Evolutionary conservation across 306 rosid species (phyloP).

Genomic region (Fragaria vesca): DNA sequence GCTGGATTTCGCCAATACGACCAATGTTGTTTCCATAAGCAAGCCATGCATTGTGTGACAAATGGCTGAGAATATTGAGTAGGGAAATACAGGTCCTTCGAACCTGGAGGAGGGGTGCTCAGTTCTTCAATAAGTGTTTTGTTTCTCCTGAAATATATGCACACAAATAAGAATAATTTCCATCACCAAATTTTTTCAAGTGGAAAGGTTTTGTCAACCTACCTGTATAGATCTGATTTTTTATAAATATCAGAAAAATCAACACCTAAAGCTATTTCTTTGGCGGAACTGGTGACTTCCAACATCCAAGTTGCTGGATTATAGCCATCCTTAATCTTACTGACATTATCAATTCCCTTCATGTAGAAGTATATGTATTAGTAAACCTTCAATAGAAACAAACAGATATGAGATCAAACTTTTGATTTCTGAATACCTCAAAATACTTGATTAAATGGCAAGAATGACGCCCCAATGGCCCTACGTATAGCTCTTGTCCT

Average conservation of each 20-base stretch:
- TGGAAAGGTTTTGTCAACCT: not conserved
- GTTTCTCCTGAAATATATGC: conserved; percentile 47
- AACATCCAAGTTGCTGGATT: conserved; percentile 28
- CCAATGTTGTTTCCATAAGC: conserved; percentile 63
- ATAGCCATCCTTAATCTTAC: conserved; percentile 22
- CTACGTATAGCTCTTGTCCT: conserved; percentile 18
- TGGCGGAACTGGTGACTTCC: conserved; percentile 16
- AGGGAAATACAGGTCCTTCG: conserved; percentile 42
- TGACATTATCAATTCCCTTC: conserved; percentile 4
- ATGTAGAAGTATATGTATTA: not conserved
- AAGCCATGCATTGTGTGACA: conserved; percentile 50
- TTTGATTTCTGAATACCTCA: conserved; percentile 5
- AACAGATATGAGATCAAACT: not conserved
- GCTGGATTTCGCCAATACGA: conserved; percentile 62
- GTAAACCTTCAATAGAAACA: not conserved
- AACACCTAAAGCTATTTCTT: conserved; percentile 14
- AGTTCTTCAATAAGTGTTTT: conserved; percentile 40
- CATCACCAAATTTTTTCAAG: not conserved
- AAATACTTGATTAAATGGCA: conserved; percentile 23
- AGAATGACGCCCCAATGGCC: conserved; percentile 20
- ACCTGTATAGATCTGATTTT: conserved; percentile 20
- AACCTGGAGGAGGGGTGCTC: conserved; percentile 51
- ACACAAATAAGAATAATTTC: not conserved
- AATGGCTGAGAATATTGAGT: conserved; percentile 45
- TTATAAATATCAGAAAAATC: conserved; percentile 21